Conservation (phyloP, 495 filamentous ascomycete species). For the Daldinia decipiens region DNA sequence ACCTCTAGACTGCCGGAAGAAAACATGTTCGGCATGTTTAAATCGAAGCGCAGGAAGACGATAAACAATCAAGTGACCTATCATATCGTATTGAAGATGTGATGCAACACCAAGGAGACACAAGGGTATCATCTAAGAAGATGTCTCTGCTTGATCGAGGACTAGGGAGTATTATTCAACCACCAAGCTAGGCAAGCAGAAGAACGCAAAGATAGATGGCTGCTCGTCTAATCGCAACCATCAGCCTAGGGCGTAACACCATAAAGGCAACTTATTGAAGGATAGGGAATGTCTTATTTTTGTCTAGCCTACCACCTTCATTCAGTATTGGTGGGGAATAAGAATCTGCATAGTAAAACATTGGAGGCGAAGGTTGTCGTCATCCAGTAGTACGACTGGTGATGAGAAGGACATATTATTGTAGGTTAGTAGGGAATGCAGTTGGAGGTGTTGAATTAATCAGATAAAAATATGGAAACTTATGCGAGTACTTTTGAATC, state of each 20-base stretch:
- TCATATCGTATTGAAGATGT: constrained; percentile 41
- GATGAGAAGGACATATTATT: constrained; percentile 26
- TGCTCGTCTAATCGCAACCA: constrained; percentile 1
- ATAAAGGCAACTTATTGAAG: background rate
- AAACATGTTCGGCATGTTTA: constrained; percentile 14
- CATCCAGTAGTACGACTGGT: constrained; percentile 24
- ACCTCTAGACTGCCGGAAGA: constrained; percentile 6
- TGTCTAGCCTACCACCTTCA: background rate
- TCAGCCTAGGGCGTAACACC: background rate
- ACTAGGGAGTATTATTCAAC: constrained; percentile 7
- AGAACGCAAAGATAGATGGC: constrained; percentile 10
- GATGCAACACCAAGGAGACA: constrained; percentile 33
- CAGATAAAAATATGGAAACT: constrained; percentile 11
- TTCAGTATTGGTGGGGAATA: constrained; percentile 24
- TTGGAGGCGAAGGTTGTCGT: constrained; percentile 32
- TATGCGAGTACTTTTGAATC: background rate
- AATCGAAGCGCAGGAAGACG: constrained; percentile 9
- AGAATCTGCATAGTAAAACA: background rate
- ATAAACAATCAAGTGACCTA: constrained; percentile 37
- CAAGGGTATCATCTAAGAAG: constrained; percentile 15
- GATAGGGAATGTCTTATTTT: constrained; percentile 4
- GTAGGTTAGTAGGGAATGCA: background rate
- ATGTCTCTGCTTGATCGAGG: constrained; percentile 13
- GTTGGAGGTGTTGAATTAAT: constrained; percentile 26
- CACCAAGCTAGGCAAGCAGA: background rate